A percentile compares a stretch with the other conserved stretches of the same genome.
These are phyloP conservation scores for Dipodascus geniculatus DNA, from an alignment of 805 yeast genomes.

Conservation along the genomic window DNA sequence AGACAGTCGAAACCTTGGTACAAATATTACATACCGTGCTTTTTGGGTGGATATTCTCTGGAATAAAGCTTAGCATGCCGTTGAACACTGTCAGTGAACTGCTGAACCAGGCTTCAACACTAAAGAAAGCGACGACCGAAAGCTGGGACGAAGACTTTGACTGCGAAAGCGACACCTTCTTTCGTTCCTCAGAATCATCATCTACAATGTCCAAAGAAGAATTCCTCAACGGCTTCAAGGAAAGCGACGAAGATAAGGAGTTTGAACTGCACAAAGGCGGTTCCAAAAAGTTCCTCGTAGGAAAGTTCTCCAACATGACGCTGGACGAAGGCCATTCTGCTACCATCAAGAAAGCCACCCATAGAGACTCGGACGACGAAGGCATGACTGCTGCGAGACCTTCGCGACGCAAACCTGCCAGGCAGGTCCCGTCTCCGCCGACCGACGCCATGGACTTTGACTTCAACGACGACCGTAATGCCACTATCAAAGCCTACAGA, in stretches of 20 bases:
- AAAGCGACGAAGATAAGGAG: neutral
- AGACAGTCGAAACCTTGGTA: neutral
- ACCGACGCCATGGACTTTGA: neutral
- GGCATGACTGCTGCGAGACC: neutral
- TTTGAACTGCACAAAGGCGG: neutral
- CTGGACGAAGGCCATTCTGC: neutral
- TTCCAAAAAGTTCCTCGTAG: neutral
- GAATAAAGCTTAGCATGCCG: neutral
- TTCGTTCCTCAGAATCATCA: neutral
- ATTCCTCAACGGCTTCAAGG: neutral
- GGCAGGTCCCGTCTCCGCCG: neutral
- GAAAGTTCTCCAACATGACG: neutral
- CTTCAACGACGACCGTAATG: neutral
- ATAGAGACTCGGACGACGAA: neutral
- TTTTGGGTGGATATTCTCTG: neutral
- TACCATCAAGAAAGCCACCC: neutral
- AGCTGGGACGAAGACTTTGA: neutral
- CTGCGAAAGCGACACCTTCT: neutral
- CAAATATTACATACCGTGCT: neutral
- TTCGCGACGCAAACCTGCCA: neutral
- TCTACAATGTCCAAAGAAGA: neutral
- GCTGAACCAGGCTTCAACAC: neutral
- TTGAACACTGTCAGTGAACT: neutral
- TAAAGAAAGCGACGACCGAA: neutral
- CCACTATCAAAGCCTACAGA: conserved; percentile 1